These are phyloP conservation scores for Wallacemonas collosoma DNA, from an alignment of 208 protist species.

Conservation along the genomic window DNA sequence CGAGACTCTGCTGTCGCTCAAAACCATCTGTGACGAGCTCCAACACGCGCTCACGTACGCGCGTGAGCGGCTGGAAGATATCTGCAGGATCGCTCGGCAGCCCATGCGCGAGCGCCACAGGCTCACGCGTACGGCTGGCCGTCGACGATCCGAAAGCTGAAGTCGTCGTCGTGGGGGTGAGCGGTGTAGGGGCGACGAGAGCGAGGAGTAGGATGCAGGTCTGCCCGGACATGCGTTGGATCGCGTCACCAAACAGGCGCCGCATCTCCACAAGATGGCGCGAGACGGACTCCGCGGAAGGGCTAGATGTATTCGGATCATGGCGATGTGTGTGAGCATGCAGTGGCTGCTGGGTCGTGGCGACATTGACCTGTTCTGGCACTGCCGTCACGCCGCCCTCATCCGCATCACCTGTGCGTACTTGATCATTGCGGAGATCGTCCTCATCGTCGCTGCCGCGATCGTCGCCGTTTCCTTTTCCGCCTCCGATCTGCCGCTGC, in stretches of 20 bases:
- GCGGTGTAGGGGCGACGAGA: slow-evolving; percentile 25
- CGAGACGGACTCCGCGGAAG: slow-evolving; percentile 14
- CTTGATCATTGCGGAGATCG: slow-evolving; percentile 5
- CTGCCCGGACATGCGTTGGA: slow-evolving; percentile 43
- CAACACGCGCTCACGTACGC: slow-evolving; percentile 7
- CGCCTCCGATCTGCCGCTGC: not conserved
- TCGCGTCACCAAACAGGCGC: slow-evolving; percentile 26
- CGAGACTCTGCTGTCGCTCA: slow-evolving; percentile 9
- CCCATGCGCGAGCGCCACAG: slow-evolving; percentile 10
- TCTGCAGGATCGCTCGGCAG: slow-evolving; percentile 13
- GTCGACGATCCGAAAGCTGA: too few relatives aligned
- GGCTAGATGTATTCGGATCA: too few relatives aligned
- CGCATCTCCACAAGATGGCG: slow-evolving; percentile 29
- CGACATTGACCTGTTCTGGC: too few relatives aligned
- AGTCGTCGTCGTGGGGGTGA: not conserved
- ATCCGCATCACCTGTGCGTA: not conserved
- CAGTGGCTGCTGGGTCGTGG: not conserved
- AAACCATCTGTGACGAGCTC: not conserved
- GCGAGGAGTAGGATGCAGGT: slow-evolving; percentile 44
- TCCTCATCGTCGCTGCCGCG: not conserved
- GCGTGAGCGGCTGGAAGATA: slow-evolving; percentile 15
- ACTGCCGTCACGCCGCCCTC: not conserved
- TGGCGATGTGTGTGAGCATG: too few relatives aligned
- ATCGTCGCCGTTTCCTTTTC: not conserved
- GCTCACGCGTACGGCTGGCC: not conserved